These are phyloP conservation scores for Gyrodon lividus DNA, from an alignment of 768 basidiomycete genomes.

Conservation along the genomic window DNA sequence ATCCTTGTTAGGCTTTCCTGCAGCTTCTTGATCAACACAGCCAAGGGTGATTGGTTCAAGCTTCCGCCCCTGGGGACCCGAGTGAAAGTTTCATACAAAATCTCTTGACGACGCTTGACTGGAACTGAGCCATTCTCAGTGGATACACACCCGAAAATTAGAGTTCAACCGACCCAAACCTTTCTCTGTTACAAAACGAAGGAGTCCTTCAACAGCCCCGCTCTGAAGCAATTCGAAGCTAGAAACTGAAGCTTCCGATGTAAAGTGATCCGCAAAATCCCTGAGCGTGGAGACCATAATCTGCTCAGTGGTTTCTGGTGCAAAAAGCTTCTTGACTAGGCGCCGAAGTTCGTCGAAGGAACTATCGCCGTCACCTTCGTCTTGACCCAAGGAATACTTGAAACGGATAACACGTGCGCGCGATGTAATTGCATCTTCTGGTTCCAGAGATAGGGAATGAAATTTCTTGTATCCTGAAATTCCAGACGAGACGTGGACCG, in stretches of 20 bases:
- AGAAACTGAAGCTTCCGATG: constrained; percentile 77
- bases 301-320: constrained; percentile 56
- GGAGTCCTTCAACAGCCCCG: constrained; percentile 84
- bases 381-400: constrained; percentile 65
- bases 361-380: constrained; percentile 55
- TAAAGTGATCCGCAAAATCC: constrained; percentile 80
- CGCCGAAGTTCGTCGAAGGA: constrained; percentile 62
- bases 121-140: constrained; percentile 47
- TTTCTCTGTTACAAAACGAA: constrained; percentile 79
- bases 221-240: constrained; percentile 96
- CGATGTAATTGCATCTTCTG: constrained; percentile 88
- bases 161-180: constrained; percentile 25
- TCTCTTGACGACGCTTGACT: constrained; percentile 63
- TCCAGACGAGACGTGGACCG: constrained; percentile 41
- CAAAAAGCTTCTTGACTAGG: constrained; percentile 65
- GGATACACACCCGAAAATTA: neutral
- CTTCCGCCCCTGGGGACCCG: constrained; percentile 46
- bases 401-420: constrained; percentile 90
- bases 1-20: constrained; percentile 94
- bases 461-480: constrained; percentile 69
- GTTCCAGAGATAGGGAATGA: constrained; percentile 68
- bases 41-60: constrained; percentile 56
- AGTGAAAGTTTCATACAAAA: constrained; percentile 79
- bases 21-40: constrained; percentile 87
- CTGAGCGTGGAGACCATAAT: constrained; percentile 60